Conservation (phyloP, 2,329 filamentous ascomycete genomes). For the Aspergillus ruber region DNA sequence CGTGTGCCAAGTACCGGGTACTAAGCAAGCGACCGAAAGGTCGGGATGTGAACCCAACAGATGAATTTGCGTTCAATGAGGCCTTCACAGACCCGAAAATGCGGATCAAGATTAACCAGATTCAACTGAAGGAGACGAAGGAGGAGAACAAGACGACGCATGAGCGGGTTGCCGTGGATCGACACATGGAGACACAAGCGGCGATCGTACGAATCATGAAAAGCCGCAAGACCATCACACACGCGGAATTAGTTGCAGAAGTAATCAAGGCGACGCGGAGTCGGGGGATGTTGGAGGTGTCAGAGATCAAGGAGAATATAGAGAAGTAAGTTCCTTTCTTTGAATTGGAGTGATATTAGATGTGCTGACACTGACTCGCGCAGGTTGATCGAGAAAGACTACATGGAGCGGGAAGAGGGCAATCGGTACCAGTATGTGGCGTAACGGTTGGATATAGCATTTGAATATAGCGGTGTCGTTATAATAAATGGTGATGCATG, state of each 20-base stretch:
- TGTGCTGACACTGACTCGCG: background rate
- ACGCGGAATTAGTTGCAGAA: constrained; percentile 81
- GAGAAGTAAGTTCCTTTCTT: constrained; percentile 62
- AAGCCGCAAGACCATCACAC: constrained; percentile 76
- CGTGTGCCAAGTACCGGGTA: constrained; percentile 81
- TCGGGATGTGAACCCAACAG: constrained; percentile 67
- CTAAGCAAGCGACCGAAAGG: constrained; percentile 79
- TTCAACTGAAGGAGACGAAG: constrained; percentile 92
- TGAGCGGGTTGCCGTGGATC: constrained; percentile 77
- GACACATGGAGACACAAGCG: constrained; percentile 94
- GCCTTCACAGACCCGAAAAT: constrained; percentile 73
- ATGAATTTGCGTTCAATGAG: constrained; percentile 78
- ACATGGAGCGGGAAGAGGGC: constrained; percentile 71
- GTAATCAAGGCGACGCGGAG: constrained; percentile 86
- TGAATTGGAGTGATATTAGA: background rate
- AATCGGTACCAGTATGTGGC: constrained; percentile 66
- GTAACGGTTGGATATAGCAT: constrained; percentile 26
- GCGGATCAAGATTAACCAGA: constrained; percentile 97
- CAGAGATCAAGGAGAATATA: constrained; percentile 94
- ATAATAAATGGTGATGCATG: background rate
- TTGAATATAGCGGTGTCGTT: background rate
- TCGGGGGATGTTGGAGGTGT: constrained; percentile 75
- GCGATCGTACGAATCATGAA: constrained; percentile 98
- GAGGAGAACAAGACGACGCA: constrained; percentile 94
- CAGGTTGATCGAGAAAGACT: constrained; percentile 87